phyloP scores from a whole-genome alignment of 208 protist species.

The Eutreptiella sp. region DNA sequence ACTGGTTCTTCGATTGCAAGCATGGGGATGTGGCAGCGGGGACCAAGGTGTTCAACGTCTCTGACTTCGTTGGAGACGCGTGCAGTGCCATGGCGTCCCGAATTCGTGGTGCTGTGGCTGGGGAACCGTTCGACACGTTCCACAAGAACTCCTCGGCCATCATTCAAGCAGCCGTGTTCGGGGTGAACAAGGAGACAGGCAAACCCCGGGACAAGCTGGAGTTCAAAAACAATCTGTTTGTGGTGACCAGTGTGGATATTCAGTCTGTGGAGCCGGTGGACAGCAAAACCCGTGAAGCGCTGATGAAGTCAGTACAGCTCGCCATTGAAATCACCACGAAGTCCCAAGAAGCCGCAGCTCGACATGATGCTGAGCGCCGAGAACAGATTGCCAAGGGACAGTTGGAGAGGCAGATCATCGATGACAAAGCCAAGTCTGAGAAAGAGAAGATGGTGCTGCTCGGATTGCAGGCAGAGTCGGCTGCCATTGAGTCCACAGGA shows the following conservation, averaged over 20 bases:
- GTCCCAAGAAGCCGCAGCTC: constrained; percentile 70
- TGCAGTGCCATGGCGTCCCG: constrained; percentile 87
- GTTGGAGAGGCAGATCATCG: constrained; percentile 62
- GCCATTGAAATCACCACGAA: constrained; percentile 82
- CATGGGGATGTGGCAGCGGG: constrained; percentile 34
- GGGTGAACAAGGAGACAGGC: constrained; percentile 34
- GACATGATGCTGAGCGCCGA: constrained; percentile 57
- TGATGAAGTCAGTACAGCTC: constrained; percentile 77
- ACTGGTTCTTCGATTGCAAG: constrained; percentile 83
- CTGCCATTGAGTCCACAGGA: constrained; percentile 57
- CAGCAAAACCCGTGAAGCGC: constrained; percentile 71
- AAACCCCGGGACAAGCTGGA: constrained; percentile 51
- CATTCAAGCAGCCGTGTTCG: constrained; percentile 84
- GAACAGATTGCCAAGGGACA: constrained; percentile 63
- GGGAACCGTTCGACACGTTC: constrained; percentile 87
- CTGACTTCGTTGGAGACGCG: constrained; percentile 90
- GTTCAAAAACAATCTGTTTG: constrained; percentile 80
- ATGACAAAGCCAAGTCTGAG: constrained; percentile 53
- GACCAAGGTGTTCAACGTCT: constrained; percentile 68
- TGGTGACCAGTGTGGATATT: constrained; percentile 89
- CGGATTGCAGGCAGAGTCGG: constrained; percentile 54
- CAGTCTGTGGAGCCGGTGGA: constrained; percentile 86
- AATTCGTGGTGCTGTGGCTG: constrained; percentile 79
- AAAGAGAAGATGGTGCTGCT: constrained; percentile 53
- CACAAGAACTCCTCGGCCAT: constrained; percentile 84